Base-by-base conservation (phyloP, 1,284 basidiomycete species). In the Cystobasidiaceae sp. region DNA sequence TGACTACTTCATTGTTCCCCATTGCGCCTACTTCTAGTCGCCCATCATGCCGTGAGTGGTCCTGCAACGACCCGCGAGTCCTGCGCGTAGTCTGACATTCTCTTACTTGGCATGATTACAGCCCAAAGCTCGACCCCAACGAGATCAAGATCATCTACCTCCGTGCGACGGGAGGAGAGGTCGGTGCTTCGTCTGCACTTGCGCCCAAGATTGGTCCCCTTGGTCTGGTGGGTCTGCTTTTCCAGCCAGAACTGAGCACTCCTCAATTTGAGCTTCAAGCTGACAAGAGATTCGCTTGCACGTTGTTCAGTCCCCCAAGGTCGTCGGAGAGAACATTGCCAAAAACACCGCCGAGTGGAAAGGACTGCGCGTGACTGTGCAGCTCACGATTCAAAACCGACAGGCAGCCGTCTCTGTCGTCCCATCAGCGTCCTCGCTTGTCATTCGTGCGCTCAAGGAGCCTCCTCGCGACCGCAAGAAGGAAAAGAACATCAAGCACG, bases 321-420 rank as follows among this genome's bases (percentile, higher is more conserved):
- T 98, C 84, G 93, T 99, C 81, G 96, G 96, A 82, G 96, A 99
- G 90, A 96, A 99, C 82, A 98, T 99, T 78, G 96, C 96, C 77
- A 99, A 99, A 82, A 94, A 96, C 69, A 97, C 96, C 70, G 86
- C 87, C 68, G 88, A 88, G 79, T 99, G 96, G 96, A 99, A 99
- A 82, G 96, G 96, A 83, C 92, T 98, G 76, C 90, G 93, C 69
- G 96, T 99, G 69, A 99, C 96, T 73, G 92, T 97, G 72, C 93
- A 98, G 80, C 86, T 98, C 69, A 98, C 94, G 67, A 97, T 99
- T 79, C 96, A 98, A 85, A 99, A 99, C 82, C 93, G 94, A 82
- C 96, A 99, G 86, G 94, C 94, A 64, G 82, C 88, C 74, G 93
- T 97, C 77, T 85, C 93, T 69, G 93, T 99, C 75, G 96, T 99